Conservation (phyloP, 2,329 filamentous ascomycete genomes). For the Fonsecaea nubica region DNA sequence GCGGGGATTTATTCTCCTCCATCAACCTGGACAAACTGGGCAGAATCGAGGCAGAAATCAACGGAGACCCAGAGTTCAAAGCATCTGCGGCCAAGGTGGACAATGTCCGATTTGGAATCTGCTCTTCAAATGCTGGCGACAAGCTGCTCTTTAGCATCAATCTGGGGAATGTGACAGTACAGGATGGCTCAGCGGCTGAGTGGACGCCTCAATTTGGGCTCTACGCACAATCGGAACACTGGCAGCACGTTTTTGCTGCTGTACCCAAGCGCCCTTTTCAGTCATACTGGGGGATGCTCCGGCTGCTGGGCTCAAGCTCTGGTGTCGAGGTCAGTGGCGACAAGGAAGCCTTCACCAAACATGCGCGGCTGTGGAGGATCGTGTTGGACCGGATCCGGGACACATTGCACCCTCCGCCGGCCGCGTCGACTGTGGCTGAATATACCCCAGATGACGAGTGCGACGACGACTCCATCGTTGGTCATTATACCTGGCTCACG, state of each 20-base stretch:
- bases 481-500: constrained; percentile 34
- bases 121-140: constrained; percentile 3
- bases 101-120: constrained; percentile 7
- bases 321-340: constrained; percentile 29
- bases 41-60: constrained; percentile 5
- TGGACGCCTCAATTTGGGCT: constrained; percentile 27
- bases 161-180: background rate
- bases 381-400: constrained; percentile 28
- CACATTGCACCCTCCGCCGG: constrained; percentile 7
- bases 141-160: constrained; percentile 10
- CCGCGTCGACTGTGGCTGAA: background rate
- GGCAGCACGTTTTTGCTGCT: constrained; percentile 27
- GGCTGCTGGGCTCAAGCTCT: constrained; percentile 29
- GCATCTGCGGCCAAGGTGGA: constrained; percentile 1
- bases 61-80: constrained; percentile 22
- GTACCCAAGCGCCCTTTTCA: constrained; percentile 31
- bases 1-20: background rate
- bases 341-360: constrained; percentile 23
- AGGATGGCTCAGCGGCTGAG: background rate
- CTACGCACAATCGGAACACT: constrained; percentile 25
- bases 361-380: constrained; percentile 30
- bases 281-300: constrained; percentile 37
- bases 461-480: constrained; percentile 34
- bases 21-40: background rate
- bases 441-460: constrained; percentile 25